Conservation (phyloP, 2,329 filamentous ascomycete genomes). For the Ceratocystis alfenasii region DNA sequence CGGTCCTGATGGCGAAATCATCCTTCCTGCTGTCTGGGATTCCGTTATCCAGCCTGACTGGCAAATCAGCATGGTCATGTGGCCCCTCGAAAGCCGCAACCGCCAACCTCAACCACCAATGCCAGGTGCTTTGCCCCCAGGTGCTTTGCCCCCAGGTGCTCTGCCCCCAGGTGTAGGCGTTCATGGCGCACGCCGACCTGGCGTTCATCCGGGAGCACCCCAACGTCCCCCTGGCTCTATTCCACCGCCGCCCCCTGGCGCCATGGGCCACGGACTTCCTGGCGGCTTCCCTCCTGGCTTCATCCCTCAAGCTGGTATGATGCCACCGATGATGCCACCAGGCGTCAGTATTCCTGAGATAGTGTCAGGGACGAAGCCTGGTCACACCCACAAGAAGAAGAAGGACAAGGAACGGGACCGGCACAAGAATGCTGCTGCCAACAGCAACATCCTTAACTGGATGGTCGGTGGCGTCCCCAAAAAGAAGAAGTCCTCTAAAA, state of each 20-base stretch:
- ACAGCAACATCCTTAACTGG: constrained; percentile 1
- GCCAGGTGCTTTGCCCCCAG: background rate
- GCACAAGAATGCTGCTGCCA: background rate
- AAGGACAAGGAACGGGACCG: background rate
- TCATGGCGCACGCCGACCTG: background rate
- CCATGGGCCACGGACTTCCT: background rate
- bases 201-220: background rate
- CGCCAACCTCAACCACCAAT: background rate
- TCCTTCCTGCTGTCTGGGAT: constrained; percentile 67
- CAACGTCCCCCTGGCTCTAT: constrained; percentile 1
- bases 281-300: background rate
- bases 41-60: constrained; percentile 64
- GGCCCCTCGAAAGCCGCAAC: constrained; percentile 41
- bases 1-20: constrained; percentile 69
- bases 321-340: constrained; percentile 5
- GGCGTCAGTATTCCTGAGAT: background rate
- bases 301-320: background rate
- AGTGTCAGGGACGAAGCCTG: background rate
- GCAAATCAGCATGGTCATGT: constrained; percentile 45
- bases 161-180: background rate
- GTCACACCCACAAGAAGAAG: constrained; percentile 4
- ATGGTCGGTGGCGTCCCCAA: constrained; percentile 3
- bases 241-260: constrained; percentile 10
- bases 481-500: constrained; percentile 8
- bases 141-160: background rate